Base-by-base conservation (phyloP, 2,329 filamentous ascomycete genomes). In the Fusarium sp. region DNA sequence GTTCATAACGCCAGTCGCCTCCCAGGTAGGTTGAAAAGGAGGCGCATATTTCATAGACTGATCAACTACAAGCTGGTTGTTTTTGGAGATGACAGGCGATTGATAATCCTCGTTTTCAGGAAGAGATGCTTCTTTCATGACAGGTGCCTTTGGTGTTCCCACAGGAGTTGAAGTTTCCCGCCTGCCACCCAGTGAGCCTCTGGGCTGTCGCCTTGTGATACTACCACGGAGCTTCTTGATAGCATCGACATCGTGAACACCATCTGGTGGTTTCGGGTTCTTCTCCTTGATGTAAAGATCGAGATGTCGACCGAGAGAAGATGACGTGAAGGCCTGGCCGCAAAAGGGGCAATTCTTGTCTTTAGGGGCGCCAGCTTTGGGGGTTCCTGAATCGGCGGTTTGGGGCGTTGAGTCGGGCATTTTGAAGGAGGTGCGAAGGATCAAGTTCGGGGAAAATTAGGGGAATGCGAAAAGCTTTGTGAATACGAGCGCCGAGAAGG, bases 221-320 rank as follows among this genome's bases (percentile, higher is more conserved):
- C 89, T 88, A 45, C 93, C 93, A 55, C 95, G 89, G 75, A 97
- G 83, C 79, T 91, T 93, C 72, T 88, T 88, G 75, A 98, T 98
- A 79, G 93, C 93, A 10, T 95, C 93, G 62, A 98, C 93, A 82
- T 97, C 86, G 80, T 98, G 95, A 46, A 97, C 82, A 51, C 94
- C 94, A 81, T 98, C 95, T 9, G 91, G 83, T 2, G 90, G 86
- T 80, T 94, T 96, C 2, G 95, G 93, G 79, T 98, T 98, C 82
- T 94, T 97, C 62, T 94, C 91, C 77, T 94, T 94, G 75, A 98
- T 94, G 79, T 97, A 98, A 41, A 97, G 88, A 79, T 98, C 95
- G 71, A 98, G 90, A 81, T 98, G 95, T 46, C 95, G 91, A 51
- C 95, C 95, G 55, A 98, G 88, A 4, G 93, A 97, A 18, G 94